A percentile compares a stretch with the other conserved stretches of the same genome.
Evolutionary conservation across 352 stramenopile species (phyloP).

Genomic region (Globisporangium paroecandrum): DNA sequence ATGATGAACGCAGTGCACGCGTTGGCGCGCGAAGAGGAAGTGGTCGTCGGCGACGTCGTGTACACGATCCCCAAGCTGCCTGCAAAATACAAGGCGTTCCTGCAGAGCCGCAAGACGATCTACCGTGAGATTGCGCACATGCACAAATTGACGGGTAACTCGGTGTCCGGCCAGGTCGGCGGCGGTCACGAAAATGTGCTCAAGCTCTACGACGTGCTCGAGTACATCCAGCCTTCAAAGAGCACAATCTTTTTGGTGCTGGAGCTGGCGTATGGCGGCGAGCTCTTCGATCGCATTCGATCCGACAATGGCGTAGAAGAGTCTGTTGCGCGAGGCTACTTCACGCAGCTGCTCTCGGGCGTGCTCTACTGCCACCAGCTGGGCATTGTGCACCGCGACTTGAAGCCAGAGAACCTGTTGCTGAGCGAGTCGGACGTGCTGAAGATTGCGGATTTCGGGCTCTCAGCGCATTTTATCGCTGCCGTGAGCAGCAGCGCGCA

Average conservation of each 20-base stretch:
- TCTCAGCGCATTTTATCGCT: slow-evolving; percentile 90
- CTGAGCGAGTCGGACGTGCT: slow-evolving; percentile 88
- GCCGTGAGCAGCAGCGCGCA: slow-evolving; percentile 45
- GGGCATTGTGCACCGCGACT: slow-evolving; percentile 93
- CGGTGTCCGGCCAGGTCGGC: slow-evolving; percentile 61
- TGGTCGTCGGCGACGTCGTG: slow-evolving; percentile 33
- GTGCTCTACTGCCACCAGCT: slow-evolving; percentile 90
- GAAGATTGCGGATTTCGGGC: slow-evolving; percentile 94
- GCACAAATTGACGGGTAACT: slow-evolving; percentile 87
- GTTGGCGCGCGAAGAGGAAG: slow-evolving; percentile 18
- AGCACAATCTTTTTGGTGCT: slow-evolving; percentile 93
- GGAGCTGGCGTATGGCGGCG: slow-evolving; percentile 87
- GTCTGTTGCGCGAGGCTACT: slow-evolving; percentile 78
- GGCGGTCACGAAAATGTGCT: slow-evolving; percentile 94
- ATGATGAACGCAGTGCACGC: slow-evolving; percentile 27
- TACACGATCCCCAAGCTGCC: slow-evolving; percentile 85
- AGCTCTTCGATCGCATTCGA: slow-evolving; percentile 93
- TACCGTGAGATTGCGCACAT: slow-evolving; percentile 96
- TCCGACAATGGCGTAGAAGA: slow-evolving; percentile 83
- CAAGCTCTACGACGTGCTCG: slow-evolving; percentile 95
- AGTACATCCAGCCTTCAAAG: slow-evolving; percentile 94
- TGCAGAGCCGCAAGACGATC: slow-evolving; percentile 89
- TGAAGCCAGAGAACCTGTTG: slow-evolving; percentile 97
- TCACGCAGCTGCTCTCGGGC: slow-evolving; percentile 85
- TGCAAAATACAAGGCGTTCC: slow-evolving; percentile 91